Conservation (phyloP, 2,329 filamentous ascomycete species). For the Claviceps sp. region DNA sequence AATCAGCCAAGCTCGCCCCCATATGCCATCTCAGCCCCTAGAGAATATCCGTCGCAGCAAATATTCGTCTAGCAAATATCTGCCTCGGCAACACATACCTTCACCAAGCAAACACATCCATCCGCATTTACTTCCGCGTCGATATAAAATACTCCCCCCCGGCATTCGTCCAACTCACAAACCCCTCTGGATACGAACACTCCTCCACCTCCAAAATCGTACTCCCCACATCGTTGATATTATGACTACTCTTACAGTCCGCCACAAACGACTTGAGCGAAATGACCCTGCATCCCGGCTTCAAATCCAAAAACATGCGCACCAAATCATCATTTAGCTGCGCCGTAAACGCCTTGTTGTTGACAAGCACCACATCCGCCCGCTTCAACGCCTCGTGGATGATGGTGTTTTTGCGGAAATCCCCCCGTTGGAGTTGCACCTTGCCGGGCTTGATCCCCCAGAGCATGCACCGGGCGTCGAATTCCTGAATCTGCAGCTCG, state of each 20-base stretch:
- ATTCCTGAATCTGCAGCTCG: constrained; percentile 67
- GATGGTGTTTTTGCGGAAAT: constrained; percentile 62
- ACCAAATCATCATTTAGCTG: constrained; percentile 74
- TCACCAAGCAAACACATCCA: constrained; percentile 9
- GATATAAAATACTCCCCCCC: constrained; percentile 83
- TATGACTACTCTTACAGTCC: constrained; percentile 61
- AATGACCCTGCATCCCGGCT: constrained; percentile 78
- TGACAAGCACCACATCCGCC: constrained; percentile 92
- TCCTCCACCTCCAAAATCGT: constrained; percentile 69
- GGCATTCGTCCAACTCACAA: constrained; percentile 85
- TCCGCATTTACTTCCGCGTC: constrained; percentile 45
- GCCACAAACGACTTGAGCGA: constrained; percentile 87
- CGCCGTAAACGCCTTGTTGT: constrained; percentile 92
- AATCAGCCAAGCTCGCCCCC: not conserved
- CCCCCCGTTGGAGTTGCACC: constrained; percentile 68
- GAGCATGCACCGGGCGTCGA: constrained; percentile 68
- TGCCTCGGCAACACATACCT: too few relatives aligned
- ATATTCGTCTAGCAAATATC: too few relatives aligned
- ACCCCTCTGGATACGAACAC: constrained; percentile 46
- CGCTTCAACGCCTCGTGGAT: constrained; percentile 64
- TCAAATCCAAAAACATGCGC: constrained; percentile 85
- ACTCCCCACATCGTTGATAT: constrained; percentile 64
- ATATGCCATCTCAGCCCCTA: too few relatives aligned
- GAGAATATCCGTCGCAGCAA: too few relatives aligned
- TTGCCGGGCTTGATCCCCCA: constrained; percentile 77